phyloP scores from a whole-genome alignment of 805 yeast species.

The Wickerhamiella sergipiensis region DNA sequence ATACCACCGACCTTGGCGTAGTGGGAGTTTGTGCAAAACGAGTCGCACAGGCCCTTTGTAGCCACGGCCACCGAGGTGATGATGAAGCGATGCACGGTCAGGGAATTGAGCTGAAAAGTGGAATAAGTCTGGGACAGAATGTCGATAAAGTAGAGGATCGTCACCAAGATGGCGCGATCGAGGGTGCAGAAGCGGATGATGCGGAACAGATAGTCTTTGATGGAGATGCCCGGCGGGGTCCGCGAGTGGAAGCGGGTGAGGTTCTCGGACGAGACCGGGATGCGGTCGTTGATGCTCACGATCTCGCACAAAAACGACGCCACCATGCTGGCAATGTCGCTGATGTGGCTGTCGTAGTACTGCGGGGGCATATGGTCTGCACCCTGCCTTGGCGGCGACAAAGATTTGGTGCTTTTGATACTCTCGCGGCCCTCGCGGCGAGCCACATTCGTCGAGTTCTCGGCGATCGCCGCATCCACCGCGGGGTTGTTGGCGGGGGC shows the following conservation, averaged over 20 bases:
- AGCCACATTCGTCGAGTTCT: background rate
- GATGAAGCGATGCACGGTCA: conserved; percentile 86
- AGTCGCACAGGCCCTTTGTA: conserved; percentile 59
- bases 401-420: background rate
- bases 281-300: conserved; percentile 56
- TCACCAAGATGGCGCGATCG: conserved; percentile 67
- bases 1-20: conserved; percentile 91
- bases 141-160: conserved; percentile 85
- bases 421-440: background rate
- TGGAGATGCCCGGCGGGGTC: conserved; percentile 78
- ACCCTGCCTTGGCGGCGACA: background rate
- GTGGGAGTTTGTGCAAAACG: conserved; percentile 84
- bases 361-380: background rate
- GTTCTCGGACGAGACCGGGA: conserved; percentile 25
- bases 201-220: conserved; percentile 61
- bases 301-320: conserved; percentile 70
- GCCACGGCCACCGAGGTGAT: conserved; percentile 85
- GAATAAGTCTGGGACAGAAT: conserved; percentile 65
- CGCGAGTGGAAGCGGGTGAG: conserved; percentile 89
- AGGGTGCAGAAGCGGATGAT: conserved; percentile 72
- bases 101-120: conserved; percentile 69
- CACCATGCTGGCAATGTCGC: conserved; percentile 57
- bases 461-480: background rate
- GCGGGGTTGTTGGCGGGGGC: background rate
- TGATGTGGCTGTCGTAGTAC: conserved; percentile 53